A percentile compares a stretch with the other conserved stretches of the same genome.
Evolutionary conservation across 306 rosid genomes (phyloP).

Genomic region (Lotus japonicus): DNA sequence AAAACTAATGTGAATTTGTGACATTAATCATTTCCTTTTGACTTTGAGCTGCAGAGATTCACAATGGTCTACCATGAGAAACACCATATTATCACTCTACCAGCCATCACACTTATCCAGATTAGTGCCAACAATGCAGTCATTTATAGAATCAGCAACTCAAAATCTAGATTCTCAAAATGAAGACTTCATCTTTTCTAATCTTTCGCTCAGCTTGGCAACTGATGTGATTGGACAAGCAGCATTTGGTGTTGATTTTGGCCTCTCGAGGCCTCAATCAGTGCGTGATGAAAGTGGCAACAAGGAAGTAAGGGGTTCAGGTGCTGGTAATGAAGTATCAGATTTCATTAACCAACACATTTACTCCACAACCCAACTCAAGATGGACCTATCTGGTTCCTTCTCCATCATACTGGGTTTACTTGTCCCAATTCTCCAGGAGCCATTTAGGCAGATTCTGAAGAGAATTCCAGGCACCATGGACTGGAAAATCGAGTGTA

Average conservation of each 20-base stretch:
- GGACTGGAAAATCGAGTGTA: constrained; percentile 80
- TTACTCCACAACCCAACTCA: constrained; percentile 78
- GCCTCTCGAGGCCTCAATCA: constrained; percentile 55
- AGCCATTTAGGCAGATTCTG: constrained; percentile 72
- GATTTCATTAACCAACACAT: constrained; percentile 78
- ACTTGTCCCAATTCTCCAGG: constrained; percentile 71
- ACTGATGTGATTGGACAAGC: constrained; percentile 81
- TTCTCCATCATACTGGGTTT: constrained; percentile 83
- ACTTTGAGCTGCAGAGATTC: constrained; percentile 55
- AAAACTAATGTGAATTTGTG: not conserved
- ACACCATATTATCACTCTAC: constrained; percentile 62
- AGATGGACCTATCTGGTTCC: constrained; percentile 91
- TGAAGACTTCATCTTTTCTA: constrained; percentile 58
- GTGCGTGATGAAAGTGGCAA: constrained; percentile 16
- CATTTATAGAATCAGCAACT: constrained; percentile 65
- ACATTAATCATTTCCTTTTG: not conserved
- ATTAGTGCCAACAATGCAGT: constrained; percentile 81
- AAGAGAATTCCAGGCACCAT: constrained; percentile 86
- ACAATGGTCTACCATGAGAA: constrained; percentile 90
- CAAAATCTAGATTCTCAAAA: constrained; percentile 43
- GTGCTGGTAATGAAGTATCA: constrained; percentile 40
- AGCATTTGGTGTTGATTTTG: constrained; percentile 87
- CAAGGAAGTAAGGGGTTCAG: not conserved
- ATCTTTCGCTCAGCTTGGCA: constrained; percentile 64
- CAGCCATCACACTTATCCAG: constrained; percentile 75